Percentiles rank a stretch among this genome's conserved stretches.
Conservation (phyloP, 371 early-diverging fungal species). For the Quaeritorhiza haematococci region DNA sequence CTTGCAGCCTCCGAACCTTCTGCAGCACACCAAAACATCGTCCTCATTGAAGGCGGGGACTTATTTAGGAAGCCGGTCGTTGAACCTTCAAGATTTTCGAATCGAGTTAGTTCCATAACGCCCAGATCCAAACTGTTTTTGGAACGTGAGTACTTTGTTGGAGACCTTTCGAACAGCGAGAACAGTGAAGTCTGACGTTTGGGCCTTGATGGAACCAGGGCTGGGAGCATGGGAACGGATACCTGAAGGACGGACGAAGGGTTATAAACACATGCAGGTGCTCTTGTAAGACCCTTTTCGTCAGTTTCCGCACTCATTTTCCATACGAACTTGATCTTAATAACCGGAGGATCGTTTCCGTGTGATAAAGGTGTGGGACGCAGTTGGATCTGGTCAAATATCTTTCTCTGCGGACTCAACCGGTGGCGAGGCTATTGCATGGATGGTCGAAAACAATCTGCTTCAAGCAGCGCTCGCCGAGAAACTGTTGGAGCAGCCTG, state of each 20-base stretch:
- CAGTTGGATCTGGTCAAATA: slow-evolving; percentile 57
- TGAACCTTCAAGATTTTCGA: slow-evolving; percentile 52
- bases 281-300: not conserved
- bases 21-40: slow-evolving; percentile 51
- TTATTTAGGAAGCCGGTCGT: slow-evolving; percentile 24
- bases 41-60: slow-evolving; percentile 73
- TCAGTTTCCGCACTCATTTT: not conserved
- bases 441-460: slow-evolving; percentile 44
- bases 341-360: not conserved
- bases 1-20: slow-evolving; percentile 49
- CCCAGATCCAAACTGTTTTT: slow-evolving; percentile 29
- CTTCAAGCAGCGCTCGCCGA: slow-evolving; percentile 20
- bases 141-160: slow-evolving; percentile 43
- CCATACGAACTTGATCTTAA: not conserved
- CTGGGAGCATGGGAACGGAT: slow-evolving; percentile 63
- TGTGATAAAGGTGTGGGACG: slow-evolving; percentile 59
- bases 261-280: slow-evolving; percentile 53
- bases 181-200: no score
- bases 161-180: not conserved
- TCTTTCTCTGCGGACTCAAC: slow-evolving; percentile 43
- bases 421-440: slow-evolving; percentile 38
- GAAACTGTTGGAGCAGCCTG: slow-evolving; percentile 36
- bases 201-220: no score
- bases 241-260: slow-evolving; percentile 42
- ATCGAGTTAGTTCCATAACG: slow-evolving; percentile 60